Evolutionary conservation across 108 stramenopile species (phyloP).

Genomic region (Nitzschia sp.): DNA sequence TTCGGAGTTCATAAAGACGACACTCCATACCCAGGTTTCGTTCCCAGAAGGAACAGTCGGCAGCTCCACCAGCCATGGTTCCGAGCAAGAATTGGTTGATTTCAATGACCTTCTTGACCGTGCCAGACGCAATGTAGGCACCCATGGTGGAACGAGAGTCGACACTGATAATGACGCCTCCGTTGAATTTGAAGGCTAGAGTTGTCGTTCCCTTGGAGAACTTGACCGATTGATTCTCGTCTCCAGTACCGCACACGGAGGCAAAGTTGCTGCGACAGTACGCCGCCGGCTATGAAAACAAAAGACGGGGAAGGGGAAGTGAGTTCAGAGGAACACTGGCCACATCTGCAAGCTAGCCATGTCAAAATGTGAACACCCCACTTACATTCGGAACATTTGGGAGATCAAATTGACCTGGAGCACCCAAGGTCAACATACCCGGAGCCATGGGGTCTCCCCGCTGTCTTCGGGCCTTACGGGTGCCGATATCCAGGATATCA

Average conservation of each 20-base stretch:
- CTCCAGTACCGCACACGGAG: slow-evolving; percentile 82
- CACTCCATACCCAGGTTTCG: slow-evolving; percentile 97
- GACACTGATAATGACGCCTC: slow-evolving; percentile 93
- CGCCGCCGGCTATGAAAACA: slow-evolving; percentile 65
- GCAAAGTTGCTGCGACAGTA: slow-evolving; percentile 89
- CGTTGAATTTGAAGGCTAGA: slow-evolving; percentile 98
- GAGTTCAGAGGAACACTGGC: background rate
- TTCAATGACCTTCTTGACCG: slow-evolving; percentile 99
- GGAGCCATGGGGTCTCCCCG: slow-evolving; percentile 56
- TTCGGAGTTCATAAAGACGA: slow-evolving; percentile 95
- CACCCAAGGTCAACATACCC: slow-evolving; percentile 44
- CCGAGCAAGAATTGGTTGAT: slow-evolving; percentile 99
- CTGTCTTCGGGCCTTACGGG: slow-evolving; percentile 61
- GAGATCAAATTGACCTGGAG: slow-evolving; percentile 63
- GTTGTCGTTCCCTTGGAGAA: slow-evolving; percentile 99
- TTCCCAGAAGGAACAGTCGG: slow-evolving; percentile 99
- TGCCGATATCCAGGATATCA: slow-evolving; percentile 84
- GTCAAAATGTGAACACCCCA: slow-evolving; percentile 11
- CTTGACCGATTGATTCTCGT: slow-evolving; percentile 79
- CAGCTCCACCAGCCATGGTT: slow-evolving; percentile 99
- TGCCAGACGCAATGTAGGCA: slow-evolving; percentile 95
- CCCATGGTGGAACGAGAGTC: slow-evolving; percentile 99
- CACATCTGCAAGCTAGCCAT: background rate
- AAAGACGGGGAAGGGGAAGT: slow-evolving; percentile 19
- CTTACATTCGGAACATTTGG: slow-evolving; percentile 83